Evolutionary conservation across 805 yeast species (phyloP), one percentile per base, ranked within the genome.

Genomic region (Lipomyces japonicus): DNA sequence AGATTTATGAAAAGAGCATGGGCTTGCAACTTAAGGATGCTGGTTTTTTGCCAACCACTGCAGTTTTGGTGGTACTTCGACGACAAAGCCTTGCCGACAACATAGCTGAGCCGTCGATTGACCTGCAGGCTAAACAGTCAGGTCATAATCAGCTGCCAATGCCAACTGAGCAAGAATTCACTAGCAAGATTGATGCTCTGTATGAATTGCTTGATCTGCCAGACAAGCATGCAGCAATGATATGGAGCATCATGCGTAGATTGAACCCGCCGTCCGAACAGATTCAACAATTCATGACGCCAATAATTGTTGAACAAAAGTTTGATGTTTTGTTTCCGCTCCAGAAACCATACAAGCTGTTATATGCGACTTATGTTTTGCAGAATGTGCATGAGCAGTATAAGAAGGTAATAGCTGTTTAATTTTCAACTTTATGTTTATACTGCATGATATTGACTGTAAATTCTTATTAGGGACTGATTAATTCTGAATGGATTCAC

Each of bases 1-100:
- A 51, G 36, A 9, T 51, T 4, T 35, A 37, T 26, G 22, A 41
- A 3, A 35, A 19, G 5, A 47, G 44, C 25, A 34, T 25, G 12
- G 18, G 9, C 16, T 34, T 37, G 39, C 32, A 38, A 3, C 41
- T 51, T 12, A 38, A 39, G 10, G 51, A 47, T 2, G 46, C 42
- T n/a, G 56, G 56, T 14, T 51, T 47, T n/a, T 37, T 45, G 14
- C 48, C 42, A 2, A 37, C 40, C 10, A 51, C 55, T 4, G 50
- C 55, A 12, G 44, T 43, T 2, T 46, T 51, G 51, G 46, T 46
- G 4, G 47, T 51, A 12, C 30, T 24, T 10, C 43, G 44, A 9
- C 38, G 31, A n/a, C 18, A 19, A 18, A 7, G 30, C 19, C 16
- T 23, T 36, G 31, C 16, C 5, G 35, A 6, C 12, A 10, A 26